Conservation (phyloP, 2,329 filamentous ascomycete genomes). For the Aspergillus neotritici region DNA sequence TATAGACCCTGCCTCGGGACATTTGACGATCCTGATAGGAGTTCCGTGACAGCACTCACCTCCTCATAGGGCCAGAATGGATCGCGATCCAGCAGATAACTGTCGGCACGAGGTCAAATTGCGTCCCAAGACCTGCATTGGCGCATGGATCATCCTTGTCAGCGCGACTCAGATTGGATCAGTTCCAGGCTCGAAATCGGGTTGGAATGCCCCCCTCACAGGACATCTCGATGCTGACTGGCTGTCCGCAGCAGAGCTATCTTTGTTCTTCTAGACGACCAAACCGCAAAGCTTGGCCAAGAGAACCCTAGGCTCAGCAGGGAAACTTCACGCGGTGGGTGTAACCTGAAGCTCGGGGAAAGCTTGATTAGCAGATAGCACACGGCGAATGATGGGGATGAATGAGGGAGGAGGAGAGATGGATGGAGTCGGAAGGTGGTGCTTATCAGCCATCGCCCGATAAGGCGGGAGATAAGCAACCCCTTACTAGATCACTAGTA, state of each 20-base stretch:
- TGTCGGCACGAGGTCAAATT: not conserved
- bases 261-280: too few relatives aligned
- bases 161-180: not conserved
- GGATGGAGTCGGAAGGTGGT: not conserved
- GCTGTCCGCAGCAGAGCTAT: too few relatives aligned
- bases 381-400: not conserved
- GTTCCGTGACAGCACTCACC: too few relatives aligned
- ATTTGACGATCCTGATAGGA: too few relatives aligned
- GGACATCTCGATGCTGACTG: not conserved
- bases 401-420: not conserved
- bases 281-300: constrained; percentile 2
- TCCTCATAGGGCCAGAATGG: too few relatives aligned
- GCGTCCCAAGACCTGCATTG: too few relatives aligned
- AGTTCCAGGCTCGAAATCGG: not conserved
- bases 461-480: too few relatives aligned
- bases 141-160: too few relatives aligned
- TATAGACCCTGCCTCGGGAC: too few relatives aligned
- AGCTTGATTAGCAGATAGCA: not conserved
- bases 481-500: too few relatives aligned
- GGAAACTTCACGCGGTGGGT: constrained; percentile 2
- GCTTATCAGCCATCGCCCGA: too few relatives aligned
- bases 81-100: too few relatives aligned
- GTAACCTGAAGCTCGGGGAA: not conserved
- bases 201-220: not conserved
- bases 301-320: not conserved